phyloP scores from a whole-genome alignment of 345 rosid species.

The Angophora floribunda region DNA sequence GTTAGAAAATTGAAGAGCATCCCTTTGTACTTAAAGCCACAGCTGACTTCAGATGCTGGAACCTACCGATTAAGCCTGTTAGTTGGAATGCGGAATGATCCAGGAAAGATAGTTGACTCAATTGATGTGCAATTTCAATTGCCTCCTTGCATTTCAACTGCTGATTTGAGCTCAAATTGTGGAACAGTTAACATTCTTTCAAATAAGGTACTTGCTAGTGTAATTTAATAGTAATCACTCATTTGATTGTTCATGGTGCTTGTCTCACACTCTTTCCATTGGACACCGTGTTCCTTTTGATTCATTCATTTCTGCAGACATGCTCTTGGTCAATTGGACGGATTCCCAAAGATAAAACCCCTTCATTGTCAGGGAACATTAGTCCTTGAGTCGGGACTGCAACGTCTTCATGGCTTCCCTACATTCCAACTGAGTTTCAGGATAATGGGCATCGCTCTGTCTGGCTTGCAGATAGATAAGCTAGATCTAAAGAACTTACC shows the following conservation, averaged over 20 bases:
- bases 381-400: constrained; percentile 47
- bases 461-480: constrained; percentile 75
- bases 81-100: constrained; percentile 81
- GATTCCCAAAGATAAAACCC: constrained; percentile 79
- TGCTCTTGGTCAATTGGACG: constrained; percentile 86
- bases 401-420: constrained; percentile 72
- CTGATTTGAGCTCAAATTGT: constrained; percentile 86
- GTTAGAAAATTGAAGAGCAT: constrained; percentile 77
- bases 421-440: constrained; percentile 63
- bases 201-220: constrained; percentile 43
- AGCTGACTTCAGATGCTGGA: constrained; percentile 70
- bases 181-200: constrained; percentile 72
- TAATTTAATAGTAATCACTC: neutral
- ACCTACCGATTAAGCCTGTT: constrained; percentile 58
- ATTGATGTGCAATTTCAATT: constrained; percentile 67
- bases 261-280: neutral
- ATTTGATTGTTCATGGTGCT: neutral
- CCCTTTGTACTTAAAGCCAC: constrained; percentile 88
- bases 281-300: neutral
- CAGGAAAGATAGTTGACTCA: constrained; percentile 76
- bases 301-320: constrained; percentile 26
- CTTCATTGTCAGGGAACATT: constrained; percentile 69
- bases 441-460: constrained; percentile 88
- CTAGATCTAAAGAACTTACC: constrained; percentile 59
- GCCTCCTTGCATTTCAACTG: constrained; percentile 64